Base-by-base conservation (phyloP, 768 basidiomycete genomes). In the Exidia glandulosa region DNA sequence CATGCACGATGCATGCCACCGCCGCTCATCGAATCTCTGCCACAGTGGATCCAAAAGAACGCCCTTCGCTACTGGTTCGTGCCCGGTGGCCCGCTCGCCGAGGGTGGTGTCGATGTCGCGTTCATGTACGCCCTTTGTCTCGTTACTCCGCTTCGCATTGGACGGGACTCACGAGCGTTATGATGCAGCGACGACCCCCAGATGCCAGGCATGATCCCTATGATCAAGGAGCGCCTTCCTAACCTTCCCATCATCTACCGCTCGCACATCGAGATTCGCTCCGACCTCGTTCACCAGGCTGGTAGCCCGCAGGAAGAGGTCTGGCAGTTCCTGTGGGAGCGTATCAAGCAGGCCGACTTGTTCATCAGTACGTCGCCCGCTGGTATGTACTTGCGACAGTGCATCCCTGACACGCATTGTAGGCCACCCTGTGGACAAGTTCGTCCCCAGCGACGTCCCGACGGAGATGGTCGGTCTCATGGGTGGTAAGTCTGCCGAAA, bases 301-400 rank as follows among this genome's bases (percentile, higher is more conserved):
- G 87, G 85, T 32, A 92, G 91, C 13, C 88, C 90, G 25, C 92
- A 94, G 68, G 84, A 87, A 68, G 87, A 89, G 65, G 92, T 94
- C 19, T 97, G 94, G 93, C 82, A 94, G 66, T 97, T 93, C 73
- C 81, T 97, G 14, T 96, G 88, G 87, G 86, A 90, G 66, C 93
- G 90, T 72, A 92, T 97, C 67, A 80, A 91, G 69, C 79, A 86
- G 32, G 87, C 90, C 47, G 94, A 96, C 75, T 72, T 94, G 67
- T 96, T 95, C 76, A 87, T 95, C 82, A 84, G 87, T 85, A 61
- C 65, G 79, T 73, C 32, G 5, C 13, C 41, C 3, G 16, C 45
- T 34, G 14, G 3, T 25, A 16, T 30, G 32, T 32, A 30, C n/a
- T 16, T 41, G 10, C 25, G 41, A 29, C 57, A 32, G 30, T 25